A percentile compares a stretch with the other conserved stretches of the same genome.
Evolutionary conservation across 164 flowering plant species (phyloP).

Genomic region (Chimonanthus praecox): DNA sequence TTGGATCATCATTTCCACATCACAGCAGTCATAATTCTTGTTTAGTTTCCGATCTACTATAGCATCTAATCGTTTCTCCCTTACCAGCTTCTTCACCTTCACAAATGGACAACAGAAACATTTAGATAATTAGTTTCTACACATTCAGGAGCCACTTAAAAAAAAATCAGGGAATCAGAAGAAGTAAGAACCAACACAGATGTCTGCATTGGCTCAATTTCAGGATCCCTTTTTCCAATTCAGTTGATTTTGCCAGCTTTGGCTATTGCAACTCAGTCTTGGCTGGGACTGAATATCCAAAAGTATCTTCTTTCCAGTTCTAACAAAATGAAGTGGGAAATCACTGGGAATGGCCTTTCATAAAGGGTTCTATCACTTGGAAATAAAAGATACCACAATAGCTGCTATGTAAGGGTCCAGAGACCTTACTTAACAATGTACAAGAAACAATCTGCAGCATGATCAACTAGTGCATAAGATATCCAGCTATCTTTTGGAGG

Average conservation of each 20-base stretch:
- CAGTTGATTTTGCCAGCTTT: neutral
- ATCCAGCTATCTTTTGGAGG: no score
- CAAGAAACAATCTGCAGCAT: no score
- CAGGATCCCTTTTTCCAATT: neutral
- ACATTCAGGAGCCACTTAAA: no score
- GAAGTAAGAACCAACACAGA: no score
- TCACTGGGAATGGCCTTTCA: neutral
- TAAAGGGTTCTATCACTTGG: neutral
- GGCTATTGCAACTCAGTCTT: neutral
- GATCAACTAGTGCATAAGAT: no score
- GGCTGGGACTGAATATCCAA: neutral
- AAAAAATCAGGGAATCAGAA: neutral
- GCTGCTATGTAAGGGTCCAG: no score
- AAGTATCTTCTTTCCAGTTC: neutral
- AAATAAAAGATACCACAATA: no score
- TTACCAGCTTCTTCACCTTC: constrained; percentile 46
- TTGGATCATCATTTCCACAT: constrained; percentile 82
- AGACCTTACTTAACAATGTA: no score
- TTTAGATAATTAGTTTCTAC: neutral
- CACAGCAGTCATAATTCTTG: constrained; percentile 41
- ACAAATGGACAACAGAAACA: neutral
- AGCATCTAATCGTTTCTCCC: constrained; percentile 65
- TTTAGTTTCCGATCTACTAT: constrained; percentile 70
- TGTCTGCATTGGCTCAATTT: no score
- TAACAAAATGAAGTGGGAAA: neutral